These are phyloP conservation scores for Rhynchosporium graminicola DNA, from an alignment of 2,329 filamentous ascomycete species.

Conservation along the genomic window DNA sequence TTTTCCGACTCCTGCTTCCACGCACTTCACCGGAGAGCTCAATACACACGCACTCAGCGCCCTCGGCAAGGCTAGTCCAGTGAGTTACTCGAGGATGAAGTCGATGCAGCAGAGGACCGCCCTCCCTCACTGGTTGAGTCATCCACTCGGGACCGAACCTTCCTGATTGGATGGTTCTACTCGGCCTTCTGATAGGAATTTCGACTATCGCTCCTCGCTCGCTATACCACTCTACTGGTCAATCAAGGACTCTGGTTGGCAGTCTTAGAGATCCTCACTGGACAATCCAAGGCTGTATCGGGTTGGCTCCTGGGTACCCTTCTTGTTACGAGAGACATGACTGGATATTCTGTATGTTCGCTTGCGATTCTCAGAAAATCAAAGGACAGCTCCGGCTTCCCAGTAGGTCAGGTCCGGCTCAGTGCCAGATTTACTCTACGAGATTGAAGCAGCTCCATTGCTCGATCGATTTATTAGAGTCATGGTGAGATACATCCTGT, in stretches of 20 bases:
- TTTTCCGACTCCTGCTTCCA: constrained; percentile 13
- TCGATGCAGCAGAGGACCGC: constrained; percentile 1
- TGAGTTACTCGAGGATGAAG: background rate
- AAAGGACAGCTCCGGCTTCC: background rate
- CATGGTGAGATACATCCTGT: background rate
- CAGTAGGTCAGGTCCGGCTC: background rate
- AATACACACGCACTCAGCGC: constrained; percentile 17
- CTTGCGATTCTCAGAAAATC: background rate
- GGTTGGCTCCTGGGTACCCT: constrained; percentile 2
- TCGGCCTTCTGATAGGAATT: constrained; percentile 8
- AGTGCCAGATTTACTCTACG: background rate
- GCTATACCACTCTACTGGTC: background rate
- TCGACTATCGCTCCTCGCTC: background rate
- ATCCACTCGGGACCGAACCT: background rate
- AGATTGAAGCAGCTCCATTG: background rate
- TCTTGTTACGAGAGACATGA: background rate
- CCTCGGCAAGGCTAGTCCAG: constrained; percentile 18
- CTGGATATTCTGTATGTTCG: constrained; percentile 7
- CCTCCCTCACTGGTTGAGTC: background rate
- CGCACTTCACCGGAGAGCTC: constrained; percentile 25
- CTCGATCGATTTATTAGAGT: background rate
- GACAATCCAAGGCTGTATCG: constrained; percentile 1
- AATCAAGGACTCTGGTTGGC: constrained; percentile 9
- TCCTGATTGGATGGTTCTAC: constrained; percentile 9
- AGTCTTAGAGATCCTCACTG: background rate